Evolutionary conservation across 2,329 filamentous ascomycete species (phyloP), one percentile per base, ranked within the genome.

Genomic region (Monilinia polystroma): DNA sequence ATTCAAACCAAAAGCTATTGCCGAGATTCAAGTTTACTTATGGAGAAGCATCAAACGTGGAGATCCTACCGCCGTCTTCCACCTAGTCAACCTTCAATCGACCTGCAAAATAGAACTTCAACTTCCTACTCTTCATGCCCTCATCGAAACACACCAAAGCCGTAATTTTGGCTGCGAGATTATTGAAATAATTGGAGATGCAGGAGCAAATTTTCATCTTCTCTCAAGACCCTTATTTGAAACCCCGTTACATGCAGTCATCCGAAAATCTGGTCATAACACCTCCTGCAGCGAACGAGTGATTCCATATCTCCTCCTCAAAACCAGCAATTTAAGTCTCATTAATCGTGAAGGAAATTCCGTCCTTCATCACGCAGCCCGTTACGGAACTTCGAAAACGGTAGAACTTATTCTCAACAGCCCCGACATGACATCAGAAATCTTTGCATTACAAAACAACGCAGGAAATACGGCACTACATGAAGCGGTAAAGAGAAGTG

Each of bases 211-310:
- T 14, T 41, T 62, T 16, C 54, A 66, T 45, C 41, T 45, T 14
- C 45, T 29, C 26, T 35, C 38, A 5, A 60, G 53, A 38, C 23
- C 64, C 12, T 12, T 38, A 2, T 35, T 29, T 14, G 64, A 66
- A 62, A 66, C 35, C 1, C 64, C 64, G 11, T 35, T 66, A 3
- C 64, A 66, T 38, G 35, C 51, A 12, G 64, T 45, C 16, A 60
- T 62, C 35, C 64, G 56, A 10, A 53, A 54, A 38, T 8, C n/a
- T 1, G 38, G 7, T 10, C 11, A 41, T n/a, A 35, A 6, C 23
- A 6, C 47, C 47, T 4, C 26, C 7, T 14, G 32, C 10, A 26
- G 29, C 38, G 23, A 62, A 8, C 47, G 26, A 2, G 38, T 41
- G 12, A 45, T 43, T 10, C n/a, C n/a, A 3, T 51, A 65, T 10